Conservation (phyloP, 345 rosid genomes). For the Clarkia xantiana region DNA sequence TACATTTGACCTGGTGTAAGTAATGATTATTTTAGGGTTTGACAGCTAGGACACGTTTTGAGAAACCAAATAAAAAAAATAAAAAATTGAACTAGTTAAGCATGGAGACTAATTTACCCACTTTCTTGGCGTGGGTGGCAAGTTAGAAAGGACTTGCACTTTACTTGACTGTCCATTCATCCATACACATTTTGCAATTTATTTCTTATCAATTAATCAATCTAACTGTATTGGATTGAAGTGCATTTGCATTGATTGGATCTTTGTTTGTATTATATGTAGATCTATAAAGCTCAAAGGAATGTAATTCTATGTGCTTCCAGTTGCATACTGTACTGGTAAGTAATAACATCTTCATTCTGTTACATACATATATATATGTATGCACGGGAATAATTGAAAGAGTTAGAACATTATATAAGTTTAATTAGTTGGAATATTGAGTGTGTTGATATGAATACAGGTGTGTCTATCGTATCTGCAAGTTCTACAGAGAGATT, state of each 20-base stretch:
- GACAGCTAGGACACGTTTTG: too few relatives aligned
- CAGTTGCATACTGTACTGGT: slow-evolving; percentile 88
- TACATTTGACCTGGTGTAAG: too few relatives aligned
- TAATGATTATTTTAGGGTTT: too few relatives aligned
- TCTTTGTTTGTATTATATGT: slow-evolving; percentile 10
- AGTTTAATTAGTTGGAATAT: background rate
- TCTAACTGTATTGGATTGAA: background rate
- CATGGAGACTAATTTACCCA: too few relatives aligned
- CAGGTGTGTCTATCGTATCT: slow-evolving; percentile 78
- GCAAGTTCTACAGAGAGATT: slow-evolving; percentile 59
- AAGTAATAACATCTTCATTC: background rate
- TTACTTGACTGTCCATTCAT: background rate
- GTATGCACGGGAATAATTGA: too few relatives aligned
- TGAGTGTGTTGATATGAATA: background rate
- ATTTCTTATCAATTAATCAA: background rate
- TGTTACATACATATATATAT: background rate
- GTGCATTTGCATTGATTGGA: background rate
- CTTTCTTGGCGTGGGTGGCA: too few relatives aligned
- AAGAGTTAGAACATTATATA: background rate
- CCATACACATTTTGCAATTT: background rate
- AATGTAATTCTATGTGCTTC: slow-evolving; percentile 64
- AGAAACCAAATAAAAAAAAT: too few relatives aligned
- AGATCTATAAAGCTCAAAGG: slow-evolving; percentile 84
- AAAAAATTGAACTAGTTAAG: too few relatives aligned
- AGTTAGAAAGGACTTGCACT: background rate